Base-by-base conservation (phyloP, 768 basidiomycete genomes). In the Auricularia cornea region DNA sequence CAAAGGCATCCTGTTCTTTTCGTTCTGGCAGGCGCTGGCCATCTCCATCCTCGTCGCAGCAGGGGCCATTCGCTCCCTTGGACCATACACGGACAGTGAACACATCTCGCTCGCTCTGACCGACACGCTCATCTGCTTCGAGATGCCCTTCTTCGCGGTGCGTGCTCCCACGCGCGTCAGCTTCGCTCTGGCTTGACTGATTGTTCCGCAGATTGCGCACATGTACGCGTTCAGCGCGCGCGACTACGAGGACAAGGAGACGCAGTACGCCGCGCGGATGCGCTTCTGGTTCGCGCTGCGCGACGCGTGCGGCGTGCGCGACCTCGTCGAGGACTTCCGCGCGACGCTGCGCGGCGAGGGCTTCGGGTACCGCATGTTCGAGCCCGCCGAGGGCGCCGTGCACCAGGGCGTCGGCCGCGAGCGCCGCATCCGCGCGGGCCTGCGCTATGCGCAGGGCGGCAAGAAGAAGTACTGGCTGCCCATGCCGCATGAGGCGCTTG, bases 1-100 rank as follows among this genome's bases (percentile, higher is more conserved):
- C 68, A 99, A 99, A 72, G 96, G 96, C 54, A 94, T 99, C 68
- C 81, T 99, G 26, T 98, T 98, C 81, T 96, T 97, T 75, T 94
- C 92, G 2, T 99, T 99, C 78, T 99, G 97, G 97, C 97, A 99
- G 73, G 86, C 90, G 26, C 83, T 96, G 59, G 83, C 70, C 56
- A 83, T 99, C 59, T 94, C 94, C 32, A 83, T 91, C 69, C 82
- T 98, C n/a, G 96, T 95, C 57, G 89, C 93, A 2, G 80, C 88
- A 0, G 83, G 87, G 10, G 82, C 79, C 59, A 91, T 98, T 72
- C 85, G 79, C 38, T 81, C 80, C 59, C 83, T 97, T 56, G 94
- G 94, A 3, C 89, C 91, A 14, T 95, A 96, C 75, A 90, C 86
- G 8, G 90, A 94, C 72, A 78, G 79, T 31, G 92, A 93, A 70